These are phyloP conservation scores for Aaosphaeria pasadenensis DNA, from an alignment of 2,329 filamentous ascomycete genomes.

Conservation along the genomic window DNA sequence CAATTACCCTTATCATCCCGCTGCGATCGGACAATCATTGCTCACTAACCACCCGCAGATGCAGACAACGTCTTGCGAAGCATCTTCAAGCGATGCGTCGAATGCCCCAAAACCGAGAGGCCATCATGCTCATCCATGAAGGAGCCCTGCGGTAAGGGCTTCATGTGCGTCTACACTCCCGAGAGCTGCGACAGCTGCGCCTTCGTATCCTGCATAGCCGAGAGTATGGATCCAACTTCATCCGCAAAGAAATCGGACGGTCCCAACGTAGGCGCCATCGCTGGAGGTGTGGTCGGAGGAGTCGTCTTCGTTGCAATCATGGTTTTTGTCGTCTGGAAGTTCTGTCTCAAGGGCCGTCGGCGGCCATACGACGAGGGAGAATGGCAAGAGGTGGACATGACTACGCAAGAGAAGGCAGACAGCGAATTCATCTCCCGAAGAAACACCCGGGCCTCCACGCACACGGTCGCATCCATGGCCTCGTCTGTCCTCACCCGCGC, in stretches of 20 bases:
- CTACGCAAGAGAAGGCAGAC: conserved; percentile 55
- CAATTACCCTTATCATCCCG: neutral
- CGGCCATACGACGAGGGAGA: conserved; percentile 57
- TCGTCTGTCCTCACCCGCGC: conserved; percentile 93
- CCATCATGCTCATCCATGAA: conserved; percentile 55
- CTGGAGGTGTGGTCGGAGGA: conserved; percentile 86
- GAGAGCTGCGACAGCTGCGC: conserved; percentile 61
- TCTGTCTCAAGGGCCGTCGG: conserved; percentile 78
- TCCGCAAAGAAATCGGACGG: conserved; percentile 35
- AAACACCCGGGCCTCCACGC: conserved; percentile 70
- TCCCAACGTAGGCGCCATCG: conserved; percentile 79
- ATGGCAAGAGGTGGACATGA: conserved; percentile 56
- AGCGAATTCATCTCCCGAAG: conserved; percentile 54
- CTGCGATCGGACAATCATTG: too few species aligned
- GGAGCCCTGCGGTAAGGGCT: conserved; percentile 46
- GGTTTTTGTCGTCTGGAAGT: conserved; percentile 82
- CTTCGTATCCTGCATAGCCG: conserved; percentile 52
- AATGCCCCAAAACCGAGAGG: conserved; percentile 48
- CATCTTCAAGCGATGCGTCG: conserved; percentile 59
- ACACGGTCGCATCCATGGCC: conserved; percentile 87
- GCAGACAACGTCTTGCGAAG: conserved; percentile 35
- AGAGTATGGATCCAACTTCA: conserved; percentile 36
- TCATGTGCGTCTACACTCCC: conserved; percentile 59
- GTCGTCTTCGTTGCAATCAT: conserved; percentile 70
- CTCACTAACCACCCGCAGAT: conserved; percentile 15